Evolutionary conservation across 345 rosid species (phyloP), one percentile per base, ranked within the genome.

Genomic region (Citrus medica): DNA sequence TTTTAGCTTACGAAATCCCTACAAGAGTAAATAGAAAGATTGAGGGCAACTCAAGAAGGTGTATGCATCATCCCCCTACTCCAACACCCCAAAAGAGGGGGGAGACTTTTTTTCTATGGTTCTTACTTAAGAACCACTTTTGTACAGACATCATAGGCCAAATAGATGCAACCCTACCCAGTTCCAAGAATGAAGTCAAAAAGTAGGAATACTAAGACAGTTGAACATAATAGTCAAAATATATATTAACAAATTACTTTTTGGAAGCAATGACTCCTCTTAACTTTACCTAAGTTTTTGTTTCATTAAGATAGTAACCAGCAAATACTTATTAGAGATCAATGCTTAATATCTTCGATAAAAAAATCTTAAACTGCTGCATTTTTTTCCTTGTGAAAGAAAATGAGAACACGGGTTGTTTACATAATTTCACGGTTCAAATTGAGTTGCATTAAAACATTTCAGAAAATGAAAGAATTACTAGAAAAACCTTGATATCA

Each of bases 1-100:
- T 71, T 84, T 86, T 68, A 94, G 82, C 79, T 87, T 91, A 62
- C 80, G 88, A 64, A 84, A 85, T 81, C 93, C 94, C 98, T 92
- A 90, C 80, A 84, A 38, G 61, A 65, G 66, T 69, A 37, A 70
- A 53, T 56, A 16, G 59, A 64, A 77, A 71, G 60, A 75, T 25
- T 24, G 61, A 33, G 71, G 73, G 62, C 40, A 58, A 7, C 14
- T 24, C 56, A 37, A 53, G 21, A 53, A 35, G 5, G 14, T 2
- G 58, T 28, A 9, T n/a, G 1, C 78, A 76, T n/a, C 53, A 32
- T 27, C 16, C 32, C n/a, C 71, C 62, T 12, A 10, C n/a, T 28
- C 42, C 37, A 42, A 7, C 65, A 33, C 4, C 68, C 19, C 6
- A 13, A 24, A 66, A 16, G 58, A 53, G 13, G 58, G 58, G 58